These are phyloP conservation scores for Suhomyces yuchorum DNA, from an alignment of 1,139 yeast genomes.

Conservation along the genomic window DNA sequence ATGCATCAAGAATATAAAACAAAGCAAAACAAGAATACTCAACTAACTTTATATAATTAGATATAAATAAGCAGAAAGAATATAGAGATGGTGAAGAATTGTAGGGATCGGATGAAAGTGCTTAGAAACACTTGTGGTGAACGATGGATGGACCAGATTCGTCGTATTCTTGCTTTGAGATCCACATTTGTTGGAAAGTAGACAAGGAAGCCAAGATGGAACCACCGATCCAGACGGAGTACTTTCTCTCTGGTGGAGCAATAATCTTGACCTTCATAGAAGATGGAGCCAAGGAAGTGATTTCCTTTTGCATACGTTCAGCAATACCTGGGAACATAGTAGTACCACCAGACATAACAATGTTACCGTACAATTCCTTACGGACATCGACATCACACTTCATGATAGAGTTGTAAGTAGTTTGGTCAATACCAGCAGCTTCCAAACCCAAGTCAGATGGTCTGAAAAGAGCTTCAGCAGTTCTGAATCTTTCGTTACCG, in stretches of 20 bases:
- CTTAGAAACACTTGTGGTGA: slow-evolving; percentile 99
- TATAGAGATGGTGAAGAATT: slow-evolving; percentile 12
- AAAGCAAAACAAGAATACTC: slow-evolving; percentile 12
- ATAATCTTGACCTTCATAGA: slow-evolving; percentile 99
- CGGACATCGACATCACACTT: slow-evolving; percentile 99
- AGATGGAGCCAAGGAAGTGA: slow-evolving; percentile 98
- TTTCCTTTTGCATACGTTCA: slow-evolving; percentile 99
- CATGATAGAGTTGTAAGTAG: slow-evolving; percentile 98
- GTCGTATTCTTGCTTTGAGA: slow-evolving; percentile 99
- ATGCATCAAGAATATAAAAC: slow-evolving; percentile 11
- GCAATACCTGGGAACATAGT: slow-evolving; percentile 99
- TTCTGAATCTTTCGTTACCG: slow-evolving; percentile 99
- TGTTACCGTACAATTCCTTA: slow-evolving; percentile 98
- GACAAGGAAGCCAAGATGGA: slow-evolving; percentile 97
- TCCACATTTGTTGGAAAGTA: slow-evolving; percentile 99
- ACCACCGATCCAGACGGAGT: slow-evolving; percentile 99
- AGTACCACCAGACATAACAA: slow-evolving; percentile 99
- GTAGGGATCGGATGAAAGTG: slow-evolving; percentile 13
- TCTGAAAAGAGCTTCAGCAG: slow-evolving; percentile 99
- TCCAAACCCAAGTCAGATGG: slow-evolving; percentile 97
- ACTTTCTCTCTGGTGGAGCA: slow-evolving; percentile 99
- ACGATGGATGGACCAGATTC: slow-evolving; percentile 99
- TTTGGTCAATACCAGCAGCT: slow-evolving; percentile 99
- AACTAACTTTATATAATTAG: slow-evolving; percentile 13
- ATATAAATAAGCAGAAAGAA: slow-evolving; percentile 13